Conservation (phyloP, 805 yeast genomes). For the Teunomyces gatunensis region DNA sequence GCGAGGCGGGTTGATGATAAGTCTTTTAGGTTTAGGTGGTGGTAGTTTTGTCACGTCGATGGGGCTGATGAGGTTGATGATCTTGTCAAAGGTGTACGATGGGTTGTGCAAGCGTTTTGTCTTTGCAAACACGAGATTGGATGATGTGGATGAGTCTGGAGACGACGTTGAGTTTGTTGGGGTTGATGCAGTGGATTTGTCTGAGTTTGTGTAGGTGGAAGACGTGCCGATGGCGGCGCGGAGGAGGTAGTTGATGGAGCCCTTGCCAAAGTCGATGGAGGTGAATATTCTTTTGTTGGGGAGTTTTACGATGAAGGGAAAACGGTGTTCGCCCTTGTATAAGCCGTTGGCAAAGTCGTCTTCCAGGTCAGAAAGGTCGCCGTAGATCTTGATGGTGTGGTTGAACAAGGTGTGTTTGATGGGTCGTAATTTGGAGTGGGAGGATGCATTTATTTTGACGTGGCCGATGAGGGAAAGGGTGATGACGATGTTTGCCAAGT, state of each 20-base stretch:
- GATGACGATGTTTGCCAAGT: conserved; percentile 51
- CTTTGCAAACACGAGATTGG: conserved; percentile 3
- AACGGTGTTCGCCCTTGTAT: conserved; percentile 81
- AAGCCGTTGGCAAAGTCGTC: conserved; percentile 44
- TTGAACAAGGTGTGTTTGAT: conserved; percentile 53
- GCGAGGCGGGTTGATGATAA: conserved; percentile 58
- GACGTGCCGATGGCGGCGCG: conserved; percentile 45
- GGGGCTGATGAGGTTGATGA: conserved; percentile 64
- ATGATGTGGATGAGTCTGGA: not conserved
- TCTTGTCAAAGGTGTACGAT: conserved; percentile 38
- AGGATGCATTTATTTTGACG: conserved; percentile 52
- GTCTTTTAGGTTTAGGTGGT: conserved; percentile 61
- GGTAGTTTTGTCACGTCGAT: conserved; percentile 68
- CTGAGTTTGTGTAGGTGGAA: conserved; percentile 4
- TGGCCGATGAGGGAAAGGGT: conserved; percentile 55
- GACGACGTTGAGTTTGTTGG: not conserved
- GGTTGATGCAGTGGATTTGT: not conserved
- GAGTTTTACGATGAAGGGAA: conserved; percentile 81
- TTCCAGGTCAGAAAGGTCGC: conserved; percentile 20
- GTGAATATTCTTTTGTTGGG: conserved; percentile 73
- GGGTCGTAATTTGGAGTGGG: conserved; percentile 53
- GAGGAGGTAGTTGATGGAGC: conserved; percentile 69
- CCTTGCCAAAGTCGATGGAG: conserved; percentile 78
- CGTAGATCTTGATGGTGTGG: conserved; percentile 59
- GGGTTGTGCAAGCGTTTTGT: conserved; percentile 6